Evolutionary conservation across 2,329 filamentous ascomycete species (phyloP).

Genomic region (Neopestalotiopsis sp.): DNA sequence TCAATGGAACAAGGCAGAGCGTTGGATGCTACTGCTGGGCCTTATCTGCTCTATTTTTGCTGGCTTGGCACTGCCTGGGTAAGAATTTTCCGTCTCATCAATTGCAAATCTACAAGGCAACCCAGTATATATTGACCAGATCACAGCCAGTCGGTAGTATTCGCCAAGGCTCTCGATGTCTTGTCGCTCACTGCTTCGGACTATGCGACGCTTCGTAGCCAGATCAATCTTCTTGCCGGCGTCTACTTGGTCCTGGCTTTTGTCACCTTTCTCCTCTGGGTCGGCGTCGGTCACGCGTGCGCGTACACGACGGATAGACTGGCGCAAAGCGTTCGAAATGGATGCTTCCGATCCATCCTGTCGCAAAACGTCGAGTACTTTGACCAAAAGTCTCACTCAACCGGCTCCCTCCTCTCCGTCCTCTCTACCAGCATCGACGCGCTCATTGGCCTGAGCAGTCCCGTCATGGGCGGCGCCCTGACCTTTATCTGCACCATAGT

Average conservation of each 20-base stretch:
- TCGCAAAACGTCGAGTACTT: conserved; percentile 59
- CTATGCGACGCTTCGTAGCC: conserved; percentile 26
- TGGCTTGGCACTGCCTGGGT: conserved; percentile 20
- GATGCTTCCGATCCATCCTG: conserved; percentile 52
- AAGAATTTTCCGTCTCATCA: background rate
- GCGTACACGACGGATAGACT: conserved; percentile 16
- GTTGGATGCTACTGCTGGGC: conserved; percentile 19
- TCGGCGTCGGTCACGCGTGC: conserved; percentile 15
- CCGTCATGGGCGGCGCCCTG: conserved; percentile 64
- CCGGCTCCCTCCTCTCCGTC: conserved; percentile 57
- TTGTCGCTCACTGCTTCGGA: conserved; percentile 22
- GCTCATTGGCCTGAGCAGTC: conserved; percentile 58
- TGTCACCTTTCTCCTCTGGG: conserved; percentile 11
- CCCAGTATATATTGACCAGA: background rate
- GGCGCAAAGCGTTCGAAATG: background rate
- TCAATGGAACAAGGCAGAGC: conserved; percentile 35
- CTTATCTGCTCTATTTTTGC: conserved; percentile 19
- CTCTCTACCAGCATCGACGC: conserved; percentile 61
- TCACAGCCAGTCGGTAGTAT: conserved; percentile 17
- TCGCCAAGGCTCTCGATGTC: conserved; percentile 19
- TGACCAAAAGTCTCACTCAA: conserved; percentile 59
- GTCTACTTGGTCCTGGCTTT: conserved; percentile 18
- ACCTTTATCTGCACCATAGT: background rate
- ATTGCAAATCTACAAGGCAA: background rate
- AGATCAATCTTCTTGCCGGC: conserved; percentile 14